Base-by-base conservation (phyloP, 2,329 filamentous ascomycete genomes). In the Monosporascus sp. region DNA sequence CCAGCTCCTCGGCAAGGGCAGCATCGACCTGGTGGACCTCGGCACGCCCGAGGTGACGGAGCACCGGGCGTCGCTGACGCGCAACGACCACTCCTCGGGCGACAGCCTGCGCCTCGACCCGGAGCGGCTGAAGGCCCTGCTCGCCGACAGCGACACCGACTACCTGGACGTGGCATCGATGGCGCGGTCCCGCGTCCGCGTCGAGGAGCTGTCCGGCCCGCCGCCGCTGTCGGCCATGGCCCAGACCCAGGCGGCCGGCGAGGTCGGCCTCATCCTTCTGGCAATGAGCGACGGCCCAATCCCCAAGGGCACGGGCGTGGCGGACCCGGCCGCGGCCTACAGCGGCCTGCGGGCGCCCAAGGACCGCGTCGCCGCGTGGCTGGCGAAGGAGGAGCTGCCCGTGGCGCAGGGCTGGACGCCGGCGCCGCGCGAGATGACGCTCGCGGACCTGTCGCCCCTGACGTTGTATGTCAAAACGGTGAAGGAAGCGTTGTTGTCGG, bases 11-110 rank as follows among this genome's bases (percentile, higher is more conserved):
- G 22, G 36, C 25, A 7, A 1, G 31, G 31, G 14, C 18, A n/a
- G 14, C 27, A 25, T 49, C 27, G 27, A 36, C 51, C 51, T 62
- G 2, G 43, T 37, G n/a, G 54, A 60, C 17, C 54, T 61, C 5
- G 49, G 57, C 47, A 56, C 51, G 43, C 45, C 47, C 0, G 43
- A 50, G 11, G 57, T 49, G 2, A 53, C 55, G 49, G 57, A 61
- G 45, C 58, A 61, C 45, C 54, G 52, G 2, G 59, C 55, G 25
- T 59, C 57, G 15, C 48, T 60, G n/a, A 59, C 60, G 7, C 57
- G 58, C 31, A 47, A 52, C 41, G 60, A 60, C 31, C 44, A 52
- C 17, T 46, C 49, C 45, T 43, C 54, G n/a, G 56, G 54, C 18
- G 51, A 62, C 50, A 56, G 51, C 48, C 52, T 54, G 43, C 52